Conservation (phyloP, 768 basidiomycete species). For the Mycena epipterygia region DNA sequence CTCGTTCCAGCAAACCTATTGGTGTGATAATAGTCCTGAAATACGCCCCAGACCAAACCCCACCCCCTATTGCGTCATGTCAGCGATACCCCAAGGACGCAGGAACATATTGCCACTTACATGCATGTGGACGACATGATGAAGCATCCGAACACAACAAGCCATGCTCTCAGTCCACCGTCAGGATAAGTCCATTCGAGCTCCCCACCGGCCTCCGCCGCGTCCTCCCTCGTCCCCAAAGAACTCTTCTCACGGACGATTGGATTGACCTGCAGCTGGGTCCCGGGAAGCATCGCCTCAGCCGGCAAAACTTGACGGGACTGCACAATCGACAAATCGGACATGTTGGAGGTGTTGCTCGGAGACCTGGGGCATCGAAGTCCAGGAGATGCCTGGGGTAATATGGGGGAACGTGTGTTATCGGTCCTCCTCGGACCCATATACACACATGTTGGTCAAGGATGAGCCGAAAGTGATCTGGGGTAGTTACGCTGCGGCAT, state of each 20-base stretch:
- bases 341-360: slow-evolving; percentile 15
- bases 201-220: not conserved
- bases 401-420: slow-evolving; percentile 18
- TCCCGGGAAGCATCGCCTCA: slow-evolving; percentile 29
- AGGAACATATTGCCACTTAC: slow-evolving; percentile 31
- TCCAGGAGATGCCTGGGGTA: slow-evolving; percentile 4
- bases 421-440: slow-evolving; percentile 3
- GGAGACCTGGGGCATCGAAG: slow-evolving; percentile 25
- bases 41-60: slow-evolving; percentile 47
- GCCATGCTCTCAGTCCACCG: slow-evolving; percentile 46
- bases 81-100: not conserved
- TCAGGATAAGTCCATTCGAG: slow-evolving; percentile 44
- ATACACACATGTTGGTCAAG: not conserved
- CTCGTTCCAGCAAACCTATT: slow-evolving; percentile 36
- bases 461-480: not conserved
- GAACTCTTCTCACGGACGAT: slow-evolving; percentile 15
- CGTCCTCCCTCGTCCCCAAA: not conserved
- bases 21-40: slow-evolving; percentile 47
- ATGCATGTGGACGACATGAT: slow-evolving; percentile 45
- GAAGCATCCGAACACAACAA: slow-evolving; percentile 49
- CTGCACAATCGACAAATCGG: slow-evolving; percentile 28
- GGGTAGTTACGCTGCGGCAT: not conserved
- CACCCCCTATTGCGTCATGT: slow-evolving; percentile 28
- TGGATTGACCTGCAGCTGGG: slow-evolving; percentile 11
- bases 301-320: slow-evolving; percentile 28